A percentile compares a stretch with the other conserved stretches of the same genome.
phyloP scores from a whole-genome alignment of 2,329 filamentous ascomycete species.

The Xylaria multiplex region DNA sequence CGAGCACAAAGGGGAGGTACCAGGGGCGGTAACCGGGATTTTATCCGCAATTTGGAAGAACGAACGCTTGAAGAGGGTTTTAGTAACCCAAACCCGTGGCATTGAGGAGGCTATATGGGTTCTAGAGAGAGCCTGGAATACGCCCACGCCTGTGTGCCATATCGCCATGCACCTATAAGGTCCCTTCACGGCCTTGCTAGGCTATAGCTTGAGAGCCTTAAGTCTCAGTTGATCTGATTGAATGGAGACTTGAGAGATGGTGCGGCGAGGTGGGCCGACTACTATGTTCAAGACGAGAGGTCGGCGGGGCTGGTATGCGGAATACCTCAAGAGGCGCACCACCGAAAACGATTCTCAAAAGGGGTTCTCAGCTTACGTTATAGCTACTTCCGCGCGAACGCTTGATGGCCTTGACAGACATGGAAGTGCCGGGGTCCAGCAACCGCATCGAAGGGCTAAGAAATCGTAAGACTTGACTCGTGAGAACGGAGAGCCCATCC shows the following conservation, averaged over 20 bases:
- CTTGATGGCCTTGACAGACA: constrained; percentile 8
- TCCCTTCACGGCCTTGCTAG: constrained; percentile 29
- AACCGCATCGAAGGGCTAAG: constrained; percentile 15
- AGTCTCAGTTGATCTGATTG: constrained; percentile 5
- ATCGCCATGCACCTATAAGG: constrained; percentile 23
- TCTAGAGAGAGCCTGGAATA: constrained; percentile 24
- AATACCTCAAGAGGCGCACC: constrained; percentile 24
- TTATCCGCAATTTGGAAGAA: constrained; percentile 94
- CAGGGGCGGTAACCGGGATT: constrained; percentile 78
- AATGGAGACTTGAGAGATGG: constrained; percentile 7
- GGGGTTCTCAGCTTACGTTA: constrained; percentile 10
- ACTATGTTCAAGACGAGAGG: constrained; percentile 14
- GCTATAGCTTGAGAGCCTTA: constrained; percentile 19
- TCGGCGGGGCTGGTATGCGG: constrained; percentile 20
- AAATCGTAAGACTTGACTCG: constrained; percentile 18
- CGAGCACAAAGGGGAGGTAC: constrained; percentile 68
- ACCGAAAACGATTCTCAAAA: constrained; percentile 17
- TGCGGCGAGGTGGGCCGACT: background rate
- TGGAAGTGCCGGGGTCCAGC: constrained; percentile 4
- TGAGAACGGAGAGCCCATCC: constrained; percentile 22
- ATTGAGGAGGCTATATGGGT: constrained; percentile 61
- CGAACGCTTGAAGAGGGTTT: constrained; percentile 93
- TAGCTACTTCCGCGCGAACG: constrained; percentile 4
- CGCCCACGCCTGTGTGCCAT: constrained; percentile 18
- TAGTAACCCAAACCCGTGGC: constrained; percentile 68